Evolutionary conservation across 2,329 filamentous ascomycete genomes (phyloP).

Genomic region (Trichoderma hamatum): DNA sequence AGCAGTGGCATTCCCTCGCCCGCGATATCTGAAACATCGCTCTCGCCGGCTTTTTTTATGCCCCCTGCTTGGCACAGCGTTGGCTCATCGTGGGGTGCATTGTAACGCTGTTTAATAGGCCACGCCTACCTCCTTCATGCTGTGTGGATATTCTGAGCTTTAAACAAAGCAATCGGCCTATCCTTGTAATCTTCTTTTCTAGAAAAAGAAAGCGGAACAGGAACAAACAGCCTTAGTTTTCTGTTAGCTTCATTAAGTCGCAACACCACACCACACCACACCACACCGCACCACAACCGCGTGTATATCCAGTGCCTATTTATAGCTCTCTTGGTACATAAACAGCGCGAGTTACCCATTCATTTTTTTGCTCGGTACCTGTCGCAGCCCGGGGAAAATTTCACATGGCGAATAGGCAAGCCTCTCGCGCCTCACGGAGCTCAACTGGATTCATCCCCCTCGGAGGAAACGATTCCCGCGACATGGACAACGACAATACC

Average conservation of each 20-base stretch:
- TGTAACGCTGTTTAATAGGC: constrained; percentile 3
- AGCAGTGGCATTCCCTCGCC: constrained; percentile 19
- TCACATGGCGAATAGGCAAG: constrained; percentile 30
- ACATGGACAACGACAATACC: constrained; percentile 43
- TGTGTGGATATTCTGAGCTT: constrained; percentile 17
- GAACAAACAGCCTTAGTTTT: neutral
- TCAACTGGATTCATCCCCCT: constrained; percentile 53
- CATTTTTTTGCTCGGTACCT: neutral
- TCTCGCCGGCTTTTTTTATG: constrained; percentile 2
- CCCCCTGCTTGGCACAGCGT: constrained; percentile 1
- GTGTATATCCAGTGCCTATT: neutral
- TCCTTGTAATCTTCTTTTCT: constrained; percentile 12
- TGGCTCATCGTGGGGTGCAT: constrained; percentile 4
- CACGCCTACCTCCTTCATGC: neutral
- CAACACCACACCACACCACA: constrained; percentile 12
- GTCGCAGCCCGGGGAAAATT: constrained; percentile 6
- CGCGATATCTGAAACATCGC: constrained; percentile 10
- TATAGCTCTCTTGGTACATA: neutral
- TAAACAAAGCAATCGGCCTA: neutral
- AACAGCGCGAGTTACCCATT: neutral
- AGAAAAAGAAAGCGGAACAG: neutral
- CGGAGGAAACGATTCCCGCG: constrained; percentile 37
- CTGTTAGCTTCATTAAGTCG: neutral
- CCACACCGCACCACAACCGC: neutral
- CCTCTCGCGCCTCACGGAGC: constrained; percentile 31